Base-by-base conservation (phyloP, 2,329 filamentous ascomycete genomes). In the Lojkania enalia region DNA sequence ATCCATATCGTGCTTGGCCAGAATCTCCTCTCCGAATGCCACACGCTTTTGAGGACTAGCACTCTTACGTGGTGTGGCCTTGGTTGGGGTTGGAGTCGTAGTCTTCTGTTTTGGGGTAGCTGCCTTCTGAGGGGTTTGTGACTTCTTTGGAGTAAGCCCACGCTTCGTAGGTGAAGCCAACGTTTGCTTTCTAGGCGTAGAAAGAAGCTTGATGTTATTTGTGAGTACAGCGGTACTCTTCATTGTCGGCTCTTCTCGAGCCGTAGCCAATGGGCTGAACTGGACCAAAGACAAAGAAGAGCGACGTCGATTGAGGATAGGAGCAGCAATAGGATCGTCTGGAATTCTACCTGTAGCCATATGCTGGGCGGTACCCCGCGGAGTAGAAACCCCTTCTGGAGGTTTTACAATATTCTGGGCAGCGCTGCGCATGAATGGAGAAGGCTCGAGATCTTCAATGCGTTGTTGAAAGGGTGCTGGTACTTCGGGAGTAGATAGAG, bases 101-200 rank as follows among this genome's bases (percentile, higher is more conserved):
- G 66, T 66, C 42, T 69, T 67, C 44, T 69, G 70, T 42, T 66
- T 67, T 5, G 73, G 72, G 12, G 71, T 74, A 20, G 60, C 44
- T 11, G 61, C 44, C 42, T 73, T 72, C 46, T 71, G 68, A 19
- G 69, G 67, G 16, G 64, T 69, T 23, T 64, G 57, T 3, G 60
- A 51, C 40, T 64, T 67, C 49, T 70, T 71, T 5, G 68, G 67
- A 2, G 66, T 69, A 46, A 61, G 51, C 18, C 62, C 59, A 20
- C 66, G 63, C 51, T 74, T 74, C 5, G 71, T 50, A 2, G 75
- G 75, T 12, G 74, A 77, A 7, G 66, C 49, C 14, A 67, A 51
- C 4, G 65, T 66, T 46, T 77, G 74, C 50, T 77, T 78, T 33
- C 75, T 63, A 4, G 75, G 75, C 0, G 75, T 78, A 0, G 72